Conservation (phyloP, 257 asterid species). For the Nicotiana tomentosiformis region DNA sequence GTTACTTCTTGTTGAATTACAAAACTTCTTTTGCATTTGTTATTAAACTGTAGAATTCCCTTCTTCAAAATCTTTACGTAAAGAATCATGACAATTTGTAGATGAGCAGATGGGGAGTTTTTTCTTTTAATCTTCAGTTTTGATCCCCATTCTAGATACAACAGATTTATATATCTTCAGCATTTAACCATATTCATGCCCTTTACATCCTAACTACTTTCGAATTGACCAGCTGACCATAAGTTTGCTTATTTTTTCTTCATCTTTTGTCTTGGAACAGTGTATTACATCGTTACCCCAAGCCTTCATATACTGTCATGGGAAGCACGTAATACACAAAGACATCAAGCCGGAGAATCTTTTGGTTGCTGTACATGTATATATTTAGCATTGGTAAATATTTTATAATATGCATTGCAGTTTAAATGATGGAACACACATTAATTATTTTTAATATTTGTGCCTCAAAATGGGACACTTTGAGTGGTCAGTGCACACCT, state of each 20-base stretch:
- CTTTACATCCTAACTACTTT: neutral
- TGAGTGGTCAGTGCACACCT: too few species aligned
- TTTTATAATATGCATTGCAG: neutral
- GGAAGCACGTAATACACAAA: neutral
- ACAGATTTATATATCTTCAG: too few species aligned
- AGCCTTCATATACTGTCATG: too few species aligned
- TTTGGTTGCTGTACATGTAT: slow-evolving; percentile 78
- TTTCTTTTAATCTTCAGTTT: too few species aligned
- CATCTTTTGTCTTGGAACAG: slow-evolving; percentile 30
- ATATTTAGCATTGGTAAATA: neutral
- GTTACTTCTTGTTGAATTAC: slow-evolving; percentile 32
- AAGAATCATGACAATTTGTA: too few species aligned
- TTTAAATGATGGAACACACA: neutral
- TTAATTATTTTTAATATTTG: neutral
- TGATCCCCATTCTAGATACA: too few species aligned
- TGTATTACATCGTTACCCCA: slow-evolving; percentile 58
- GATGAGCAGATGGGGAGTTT: too few species aligned
- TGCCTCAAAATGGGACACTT: neutral
- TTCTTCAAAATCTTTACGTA: too few species aligned
- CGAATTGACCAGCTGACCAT: neutral
- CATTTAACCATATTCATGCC: neutral
- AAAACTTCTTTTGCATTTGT: too few species aligned
- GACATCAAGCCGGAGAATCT: slow-evolving; percentile 93
- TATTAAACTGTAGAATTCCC: too few species aligned
- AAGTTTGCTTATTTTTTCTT: neutral